Conservation (phyloP, 2,329 filamentous ascomycete genomes). For the Stachybotrys elegans region DNA sequence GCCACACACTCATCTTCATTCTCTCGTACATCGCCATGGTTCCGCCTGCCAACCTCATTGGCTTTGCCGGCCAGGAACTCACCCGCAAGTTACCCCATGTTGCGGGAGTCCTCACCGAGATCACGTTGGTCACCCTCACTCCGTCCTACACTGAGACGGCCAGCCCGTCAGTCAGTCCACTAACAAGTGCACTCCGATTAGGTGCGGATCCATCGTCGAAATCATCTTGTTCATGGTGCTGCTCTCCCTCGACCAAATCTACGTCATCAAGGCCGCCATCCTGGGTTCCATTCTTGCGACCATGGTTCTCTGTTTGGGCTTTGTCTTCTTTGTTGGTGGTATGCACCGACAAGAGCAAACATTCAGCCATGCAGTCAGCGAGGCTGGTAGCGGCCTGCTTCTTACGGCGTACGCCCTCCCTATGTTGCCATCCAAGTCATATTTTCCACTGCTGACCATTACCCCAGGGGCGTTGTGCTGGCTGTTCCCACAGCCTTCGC, state of each 20-base stretch:
- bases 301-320: slow-evolving; percentile 71
- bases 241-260: slow-evolving; percentile 48
- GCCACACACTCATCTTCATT: slow-evolving; percentile 40
- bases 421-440: not conserved
- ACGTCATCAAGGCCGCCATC: slow-evolving; percentile 80
- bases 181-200: slow-evolving; percentile 13
- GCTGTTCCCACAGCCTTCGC: slow-evolving; percentile 52
- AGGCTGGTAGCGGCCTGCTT: slow-evolving; percentile 72
- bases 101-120: slow-evolving; percentile 57
- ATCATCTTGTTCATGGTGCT: slow-evolving; percentile 79
- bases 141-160: not conserved
- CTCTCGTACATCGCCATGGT: slow-evolving; percentile 47
- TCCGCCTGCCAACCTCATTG: slow-evolving; percentile 45
- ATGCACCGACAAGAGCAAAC: slow-evolving; percentile 60
- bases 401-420: slow-evolving; percentile 64
- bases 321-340: slow-evolving; percentile 77
- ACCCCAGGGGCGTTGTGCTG: slow-evolving; percentile 27
- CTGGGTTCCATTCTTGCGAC: slow-evolving; percentile 80
- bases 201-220: slow-evolving; percentile 70
- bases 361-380: slow-evolving; percentile 72
- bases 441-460: too few species aligned
- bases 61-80: slow-evolving; percentile 61
- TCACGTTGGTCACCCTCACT: slow-evolving; percentile 34
- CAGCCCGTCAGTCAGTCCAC: not conserved
- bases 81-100: slow-evolving; percentile 73